A percentile compares a stretch with the other conserved stretches of the same genome.
These are phyloP conservation scores for Solanum hybrid DNA, from an alignment of 305 asterid species.

Conservation along the genomic window DNA sequence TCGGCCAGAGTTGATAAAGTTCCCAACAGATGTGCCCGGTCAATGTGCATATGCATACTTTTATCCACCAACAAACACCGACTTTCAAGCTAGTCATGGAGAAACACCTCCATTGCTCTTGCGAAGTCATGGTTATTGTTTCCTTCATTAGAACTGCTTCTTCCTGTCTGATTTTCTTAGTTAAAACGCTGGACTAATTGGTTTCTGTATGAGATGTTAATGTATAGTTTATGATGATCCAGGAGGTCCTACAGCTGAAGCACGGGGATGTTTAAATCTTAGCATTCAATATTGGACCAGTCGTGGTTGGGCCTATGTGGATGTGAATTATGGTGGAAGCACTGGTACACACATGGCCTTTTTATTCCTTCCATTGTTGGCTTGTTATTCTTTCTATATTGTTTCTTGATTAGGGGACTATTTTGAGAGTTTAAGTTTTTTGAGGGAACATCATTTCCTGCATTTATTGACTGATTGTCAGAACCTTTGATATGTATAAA, in stretches of 20 bases:
- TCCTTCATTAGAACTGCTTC: neutral
- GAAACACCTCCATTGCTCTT: constrained; percentile 89
- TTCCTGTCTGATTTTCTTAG: neutral
- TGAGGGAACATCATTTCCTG: neutral
- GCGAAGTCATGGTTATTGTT: constrained; percentile 71
- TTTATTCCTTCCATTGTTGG: neutral
- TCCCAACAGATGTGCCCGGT: constrained; percentile 83
- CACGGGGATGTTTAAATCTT: constrained; percentile 74
- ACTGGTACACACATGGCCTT: constrained; percentile 38
- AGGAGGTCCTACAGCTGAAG: constrained; percentile 98
- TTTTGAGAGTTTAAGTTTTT: neutral
- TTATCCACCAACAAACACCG: constrained; percentile 85
- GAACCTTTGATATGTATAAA: neutral
- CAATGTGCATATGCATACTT: constrained; percentile 86
- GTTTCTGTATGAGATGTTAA: neutral
- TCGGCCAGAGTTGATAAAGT: constrained; percentile 69
- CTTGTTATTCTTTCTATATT: neutral
- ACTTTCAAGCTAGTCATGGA: constrained; percentile 48
- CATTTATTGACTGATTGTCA: neutral
- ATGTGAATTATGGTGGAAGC: constrained; percentile 98
- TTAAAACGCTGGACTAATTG: neutral
- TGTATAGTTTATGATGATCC: constrained; percentile 5
- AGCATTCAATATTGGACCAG: constrained; percentile 92
- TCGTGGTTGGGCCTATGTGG: constrained; percentile 97
- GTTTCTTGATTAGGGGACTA: neutral